Evolutionary conservation across 2,329 filamentous ascomycete species (phyloP).

Genomic region (Fusarium foetens): DNA sequence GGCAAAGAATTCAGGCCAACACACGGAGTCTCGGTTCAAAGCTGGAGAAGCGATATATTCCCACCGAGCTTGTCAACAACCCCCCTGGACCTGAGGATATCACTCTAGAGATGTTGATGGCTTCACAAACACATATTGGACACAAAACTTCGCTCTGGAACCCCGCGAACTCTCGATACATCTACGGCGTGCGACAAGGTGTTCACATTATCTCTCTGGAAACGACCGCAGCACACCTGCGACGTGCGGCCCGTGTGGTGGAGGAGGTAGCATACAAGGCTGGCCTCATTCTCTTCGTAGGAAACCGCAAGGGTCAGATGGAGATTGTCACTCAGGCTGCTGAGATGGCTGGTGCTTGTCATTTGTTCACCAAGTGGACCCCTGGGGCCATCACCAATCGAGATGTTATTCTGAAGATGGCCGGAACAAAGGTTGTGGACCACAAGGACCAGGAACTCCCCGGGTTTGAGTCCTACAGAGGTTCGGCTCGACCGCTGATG

Average conservation of each 20-base stretch:
- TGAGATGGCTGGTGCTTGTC: constrained; percentile 79
- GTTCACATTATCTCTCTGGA: constrained; percentile 96
- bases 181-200: constrained; percentile 87
- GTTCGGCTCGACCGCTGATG: constrained; percentile 72
- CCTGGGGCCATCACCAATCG: constrained; percentile 93
- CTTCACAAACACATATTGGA: constrained; percentile 87
- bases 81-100: constrained; percentile 83
- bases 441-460: constrained; percentile 69
- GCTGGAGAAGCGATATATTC: constrained; percentile 68
- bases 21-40: constrained; percentile 61
- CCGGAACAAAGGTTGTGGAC: constrained; percentile 79
- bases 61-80: constrained; percentile 72
- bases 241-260: constrained; percentile 92
- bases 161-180: constrained; percentile 91
- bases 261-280: constrained; percentile 85
- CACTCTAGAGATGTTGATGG: constrained; percentile 89
- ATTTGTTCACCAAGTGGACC: constrained; percentile 93
- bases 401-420: constrained; percentile 82
- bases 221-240: constrained; percentile 85
- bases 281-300: constrained; percentile 90
- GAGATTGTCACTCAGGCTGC: constrained; percentile 84
- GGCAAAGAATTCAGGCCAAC: constrained; percentile 52
- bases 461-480: constrained; percentile 74
- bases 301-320: constrained; percentile 84
- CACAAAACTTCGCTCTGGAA: constrained; percentile 95